Evolutionary conservation across 2,329 filamentous ascomycete genomes (phyloP).

Genomic region (Cadophora gregata): DNA sequence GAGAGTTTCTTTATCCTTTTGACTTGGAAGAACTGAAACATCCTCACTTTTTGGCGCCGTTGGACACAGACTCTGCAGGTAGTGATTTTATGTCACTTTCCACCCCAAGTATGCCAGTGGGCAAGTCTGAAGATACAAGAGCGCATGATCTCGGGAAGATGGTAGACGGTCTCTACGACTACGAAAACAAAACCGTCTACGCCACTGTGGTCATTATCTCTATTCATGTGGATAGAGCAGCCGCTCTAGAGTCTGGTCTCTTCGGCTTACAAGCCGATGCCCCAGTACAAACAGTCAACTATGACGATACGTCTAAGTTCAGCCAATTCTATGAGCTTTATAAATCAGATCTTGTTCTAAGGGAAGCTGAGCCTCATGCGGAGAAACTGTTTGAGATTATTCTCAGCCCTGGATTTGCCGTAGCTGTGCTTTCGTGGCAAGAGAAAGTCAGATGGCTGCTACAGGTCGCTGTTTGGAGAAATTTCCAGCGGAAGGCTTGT

Average conservation of each 20-base stretch:
- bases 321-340: not conserved
- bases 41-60: not conserved
- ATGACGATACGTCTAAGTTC: not conserved
- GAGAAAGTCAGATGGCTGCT: not conserved
- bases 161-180: not conserved
- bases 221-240: not conserved
- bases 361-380: not conserved
- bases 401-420: not conserved
- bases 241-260: not conserved
- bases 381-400: not conserved
- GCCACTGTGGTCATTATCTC: not conserved
- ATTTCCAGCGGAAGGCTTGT: not conserved
- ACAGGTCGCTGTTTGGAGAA: not conserved
- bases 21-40: not conserved
- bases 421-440: constrained; percentile 1
- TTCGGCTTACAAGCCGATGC: constrained; percentile 1
- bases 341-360: not conserved
- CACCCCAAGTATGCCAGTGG: not conserved
- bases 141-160: not conserved
- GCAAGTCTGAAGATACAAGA: not conserved
- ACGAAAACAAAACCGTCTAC: not conserved
- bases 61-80: not conserved
- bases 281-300: not conserved
- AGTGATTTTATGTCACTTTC: not conserved
- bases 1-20: not conserved